Percentiles rank a stretch among this genome's conserved stretches.
phyloP scores from a whole-genome alignment of 306 rosid genomes.

The Fragaria nilgerrensis region DNA sequence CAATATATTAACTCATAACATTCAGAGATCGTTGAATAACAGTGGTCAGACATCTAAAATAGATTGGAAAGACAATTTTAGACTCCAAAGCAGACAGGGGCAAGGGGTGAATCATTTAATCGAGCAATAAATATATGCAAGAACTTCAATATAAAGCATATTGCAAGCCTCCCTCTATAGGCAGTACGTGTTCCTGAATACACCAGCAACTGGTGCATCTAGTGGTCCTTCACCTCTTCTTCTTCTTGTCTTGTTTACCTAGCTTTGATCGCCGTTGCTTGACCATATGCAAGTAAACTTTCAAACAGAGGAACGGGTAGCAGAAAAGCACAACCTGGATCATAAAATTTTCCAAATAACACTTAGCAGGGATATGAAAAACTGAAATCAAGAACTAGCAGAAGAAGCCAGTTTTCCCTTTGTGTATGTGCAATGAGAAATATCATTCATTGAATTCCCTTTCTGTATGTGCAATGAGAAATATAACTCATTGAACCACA shows the following conservation, averaged over 20 bases:
- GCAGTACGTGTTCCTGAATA: background rate
- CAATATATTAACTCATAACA: background rate
- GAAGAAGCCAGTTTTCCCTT: background rate
- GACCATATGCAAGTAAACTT: conserved; percentile 80
- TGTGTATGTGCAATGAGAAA: background rate
- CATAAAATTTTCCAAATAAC: conserved; percentile 20
- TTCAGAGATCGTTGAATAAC: background rate
- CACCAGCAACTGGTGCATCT: background rate
- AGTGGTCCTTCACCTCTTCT: conserved; percentile 37
- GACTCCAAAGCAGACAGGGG: background rate
- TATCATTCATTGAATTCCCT: background rate
- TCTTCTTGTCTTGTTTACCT: conserved; percentile 46
- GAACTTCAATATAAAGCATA: background rate
- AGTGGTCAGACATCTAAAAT: background rate
- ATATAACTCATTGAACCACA: background rate
- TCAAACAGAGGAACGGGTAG: conserved; percentile 77
- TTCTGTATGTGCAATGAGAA: background rate
- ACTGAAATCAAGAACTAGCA: background rate
- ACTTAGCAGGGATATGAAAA: background rate
- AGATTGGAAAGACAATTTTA: background rate
- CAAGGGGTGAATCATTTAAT: background rate
- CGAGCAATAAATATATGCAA: background rate
- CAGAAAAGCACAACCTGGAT: conserved; percentile 63
- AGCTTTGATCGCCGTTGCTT: conserved; percentile 82
- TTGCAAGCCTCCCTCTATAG: background rate